A percentile compares a stretch with the other conserved stretches of the same genome.
Evolutionary conservation across 805 yeast species (phyloP).

Genomic region (Isabelozyma heimii): DNA sequence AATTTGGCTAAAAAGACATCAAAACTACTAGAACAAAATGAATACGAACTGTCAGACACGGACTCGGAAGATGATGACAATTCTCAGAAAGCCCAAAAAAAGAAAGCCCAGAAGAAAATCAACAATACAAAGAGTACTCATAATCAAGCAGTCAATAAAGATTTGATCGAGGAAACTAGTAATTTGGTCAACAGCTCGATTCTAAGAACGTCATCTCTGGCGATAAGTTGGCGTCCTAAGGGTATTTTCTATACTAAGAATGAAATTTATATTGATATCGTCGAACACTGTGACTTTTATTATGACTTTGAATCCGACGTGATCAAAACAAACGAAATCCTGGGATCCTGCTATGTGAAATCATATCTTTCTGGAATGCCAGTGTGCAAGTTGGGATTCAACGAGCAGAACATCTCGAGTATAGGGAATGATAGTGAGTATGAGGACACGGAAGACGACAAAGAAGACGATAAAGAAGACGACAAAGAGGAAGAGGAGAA

Average conservation of each 20-base stretch:
- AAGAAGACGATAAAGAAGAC: background rate
- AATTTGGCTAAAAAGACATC: slow-evolving; percentile 18
- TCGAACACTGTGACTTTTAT: slow-evolving; percentile 36
- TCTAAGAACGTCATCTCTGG: slow-evolving; percentile 70
- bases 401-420: slow-evolving; percentile 35
- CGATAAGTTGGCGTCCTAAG: slow-evolving; percentile 44
- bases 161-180: slow-evolving; percentile 21
- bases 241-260: slow-evolving; percentile 44
- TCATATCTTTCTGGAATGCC: slow-evolving; percentile 47
- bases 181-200: slow-evolving; percentile 60
- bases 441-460: slow-evolving; percentile 2
- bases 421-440: slow-evolving; percentile 20
- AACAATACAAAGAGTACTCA: slow-evolving; percentile 33
- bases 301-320: slow-evolving; percentile 28
- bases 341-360: slow-evolving; percentile 32
- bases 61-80: slow-evolving; percentile 4
- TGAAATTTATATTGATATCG: slow-evolving; percentile 41
- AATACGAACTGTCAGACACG: slow-evolving; percentile 4
- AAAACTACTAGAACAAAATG: background rate
- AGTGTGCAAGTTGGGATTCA: slow-evolving; percentile 37
- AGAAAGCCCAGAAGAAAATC: slow-evolving; percentile 5
- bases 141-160: slow-evolving; percentile 35
- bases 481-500: slow-evolving; percentile 10
- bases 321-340: slow-evolving; percentile 30
- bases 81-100: slow-evolving; percentile 8